These are phyloP conservation scores for Botryotinia globosa DNA, from an alignment of 2,329 filamentous ascomycete species.

Conservation along the genomic window DNA sequence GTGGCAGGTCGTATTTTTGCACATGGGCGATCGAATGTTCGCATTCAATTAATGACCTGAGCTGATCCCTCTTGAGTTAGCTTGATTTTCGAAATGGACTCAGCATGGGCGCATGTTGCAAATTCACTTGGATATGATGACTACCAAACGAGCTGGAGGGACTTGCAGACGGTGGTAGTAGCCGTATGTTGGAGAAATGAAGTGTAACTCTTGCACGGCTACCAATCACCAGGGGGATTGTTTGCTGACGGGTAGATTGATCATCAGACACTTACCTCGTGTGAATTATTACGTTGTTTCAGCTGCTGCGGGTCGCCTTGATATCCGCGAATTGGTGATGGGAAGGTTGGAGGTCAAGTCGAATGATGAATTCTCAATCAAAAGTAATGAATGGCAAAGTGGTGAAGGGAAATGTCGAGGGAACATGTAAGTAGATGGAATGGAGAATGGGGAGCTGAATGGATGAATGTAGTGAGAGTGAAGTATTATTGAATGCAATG, in stretches of 20 bases:
- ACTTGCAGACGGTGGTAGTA: neutral
- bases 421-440: neutral
- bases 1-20: constrained; percentile 5
- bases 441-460: neutral
- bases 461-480: neutral
- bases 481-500: neutral
- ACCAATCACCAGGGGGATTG: constrained; percentile 9
- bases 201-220: constrained; percentile 16
- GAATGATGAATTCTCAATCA: neutral
- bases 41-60: neutral
- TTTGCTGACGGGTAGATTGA: constrained; percentile 20
- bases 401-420: no score
- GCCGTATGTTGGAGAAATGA: constrained; percentile 1
- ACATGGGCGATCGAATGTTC: neutral
- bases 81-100: neutral
- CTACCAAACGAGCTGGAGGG: neutral
- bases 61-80: neutral
- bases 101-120: neutral
- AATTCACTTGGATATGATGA: neutral
- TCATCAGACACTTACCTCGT: constrained; percentile 22
- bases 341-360: neutral
- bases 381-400: neutral
- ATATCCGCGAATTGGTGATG: constrained; percentile 3
- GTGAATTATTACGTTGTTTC: constrained; percentile 8
- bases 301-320: constrained; percentile 16